Percentiles rank a stretch among this genome's conserved stretches.
Evolutionary conservation across 1,284 basidiomycete genomes (phyloP).

Genomic region (Moesziomyces sp.): DNA sequence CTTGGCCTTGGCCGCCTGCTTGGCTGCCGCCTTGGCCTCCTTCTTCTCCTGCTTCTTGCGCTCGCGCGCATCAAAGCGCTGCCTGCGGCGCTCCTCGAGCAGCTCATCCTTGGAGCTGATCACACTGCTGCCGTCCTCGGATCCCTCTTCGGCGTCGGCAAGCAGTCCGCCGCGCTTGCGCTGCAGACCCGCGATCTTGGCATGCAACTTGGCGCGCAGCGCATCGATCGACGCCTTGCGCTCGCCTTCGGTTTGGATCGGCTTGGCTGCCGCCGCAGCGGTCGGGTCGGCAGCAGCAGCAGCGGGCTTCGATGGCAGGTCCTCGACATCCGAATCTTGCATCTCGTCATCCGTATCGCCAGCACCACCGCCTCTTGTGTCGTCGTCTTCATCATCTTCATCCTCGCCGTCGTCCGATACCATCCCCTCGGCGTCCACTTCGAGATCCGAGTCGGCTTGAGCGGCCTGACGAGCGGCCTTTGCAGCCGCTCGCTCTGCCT

Average conservation of each 20-base stretch:
- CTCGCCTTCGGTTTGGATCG: constrained; percentile 42
- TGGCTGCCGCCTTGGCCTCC: constrained; percentile 43
- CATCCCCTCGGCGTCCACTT: constrained; percentile 46
- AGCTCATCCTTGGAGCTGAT: constrained; percentile 61
- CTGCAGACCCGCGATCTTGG: constrained; percentile 59
- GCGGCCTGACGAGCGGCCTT: constrained; percentile 33
- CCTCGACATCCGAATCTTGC: constrained; percentile 45
- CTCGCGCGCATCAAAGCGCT: constrained; percentile 62
- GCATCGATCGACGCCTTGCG: constrained; percentile 54
- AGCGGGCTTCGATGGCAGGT: constrained; percentile 7
- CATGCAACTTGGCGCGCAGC: constrained; percentile 58
- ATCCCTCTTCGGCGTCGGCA: constrained; percentile 24
- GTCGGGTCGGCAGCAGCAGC: not conserved
- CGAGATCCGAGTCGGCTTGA: constrained; percentile 40
- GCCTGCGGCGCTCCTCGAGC: constrained; percentile 60
- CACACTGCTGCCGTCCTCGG: constrained; percentile 41
- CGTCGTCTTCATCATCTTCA: constrained; percentile 37
- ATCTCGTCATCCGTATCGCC: constrained; percentile 52
- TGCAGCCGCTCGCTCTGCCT: constrained; percentile 51
- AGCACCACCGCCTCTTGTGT: constrained; percentile 18
- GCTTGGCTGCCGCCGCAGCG: constrained; percentile 14
- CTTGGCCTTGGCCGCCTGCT: constrained; percentile 32
- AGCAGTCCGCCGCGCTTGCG: constrained; percentile 44
- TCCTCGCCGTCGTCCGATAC: constrained; percentile 33
- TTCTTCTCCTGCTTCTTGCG: constrained; percentile 59